Percentiles rank a stretch among this genome's conserved stretches.
phyloP scores from a whole-genome alignment of 306 rosid species.

The Cotoneaster glaucophyllus region DNA sequence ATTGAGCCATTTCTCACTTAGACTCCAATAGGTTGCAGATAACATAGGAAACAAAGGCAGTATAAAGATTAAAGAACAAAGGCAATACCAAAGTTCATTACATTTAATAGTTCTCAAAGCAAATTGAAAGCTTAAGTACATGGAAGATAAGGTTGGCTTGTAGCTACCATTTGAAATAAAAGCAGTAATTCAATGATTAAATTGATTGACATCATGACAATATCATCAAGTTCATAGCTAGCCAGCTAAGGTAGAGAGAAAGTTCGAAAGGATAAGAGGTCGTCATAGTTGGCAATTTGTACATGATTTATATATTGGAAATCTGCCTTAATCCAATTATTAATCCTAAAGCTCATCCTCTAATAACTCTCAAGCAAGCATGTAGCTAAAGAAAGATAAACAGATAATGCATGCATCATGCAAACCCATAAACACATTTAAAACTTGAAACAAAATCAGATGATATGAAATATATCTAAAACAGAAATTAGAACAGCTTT shows the following conservation, averaged over 20 bases:
- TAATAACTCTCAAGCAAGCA: conserved; percentile 6
- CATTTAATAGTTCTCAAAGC: too few relatives aligned
- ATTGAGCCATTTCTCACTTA: too few relatives aligned
- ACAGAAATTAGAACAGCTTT: too few relatives aligned
- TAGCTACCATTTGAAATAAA: background rate
- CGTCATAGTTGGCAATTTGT: background rate
- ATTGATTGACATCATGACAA: background rate
- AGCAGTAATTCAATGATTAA: background rate
- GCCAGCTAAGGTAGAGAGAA: background rate
- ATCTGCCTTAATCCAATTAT: background rate
- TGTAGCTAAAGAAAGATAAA: background rate
- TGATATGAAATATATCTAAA: background rate
- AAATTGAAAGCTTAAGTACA: too few relatives aligned
- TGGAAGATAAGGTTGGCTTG: background rate
- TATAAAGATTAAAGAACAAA: too few relatives aligned
- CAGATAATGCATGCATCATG: background rate
- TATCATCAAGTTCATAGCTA: background rate
- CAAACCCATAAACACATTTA: background rate
- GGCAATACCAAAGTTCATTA: too few relatives aligned
- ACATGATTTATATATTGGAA: background rate
- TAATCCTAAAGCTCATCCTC: background rate
- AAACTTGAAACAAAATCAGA: background rate
- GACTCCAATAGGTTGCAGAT: too few relatives aligned
- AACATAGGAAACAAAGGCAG: too few relatives aligned
- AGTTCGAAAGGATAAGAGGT: conserved; percentile 2